Conservation (phyloP, 768 basidiomycete species). For the Suillus subaureus region DNA sequence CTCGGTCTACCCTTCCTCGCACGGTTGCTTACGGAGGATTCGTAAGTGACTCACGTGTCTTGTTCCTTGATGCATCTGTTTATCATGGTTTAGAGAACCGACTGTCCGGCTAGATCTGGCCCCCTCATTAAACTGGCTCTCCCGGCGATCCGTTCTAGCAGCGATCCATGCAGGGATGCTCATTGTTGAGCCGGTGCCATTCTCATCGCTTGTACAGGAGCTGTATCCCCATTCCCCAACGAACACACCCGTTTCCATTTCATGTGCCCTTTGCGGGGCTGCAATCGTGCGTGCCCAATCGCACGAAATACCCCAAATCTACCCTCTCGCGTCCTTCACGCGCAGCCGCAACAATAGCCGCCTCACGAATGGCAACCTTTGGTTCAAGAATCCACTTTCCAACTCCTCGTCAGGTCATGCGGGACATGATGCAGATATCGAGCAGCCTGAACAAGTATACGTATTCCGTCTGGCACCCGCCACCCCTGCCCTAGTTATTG, state of each 20-base stretch:
- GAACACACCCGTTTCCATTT: constrained; percentile 47
- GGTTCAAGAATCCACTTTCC: constrained; percentile 57
- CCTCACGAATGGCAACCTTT: constrained; percentile 54
- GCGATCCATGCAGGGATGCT: constrained; percentile 90
- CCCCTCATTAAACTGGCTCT: constrained; percentile 93
- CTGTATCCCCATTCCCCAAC: constrained; percentile 46
- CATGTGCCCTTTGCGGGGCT: constrained; percentile 78
- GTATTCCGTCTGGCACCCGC: constrained; percentile 63
- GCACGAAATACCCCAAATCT: constrained; percentile 30
- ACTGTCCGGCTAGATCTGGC: constrained; percentile 93
- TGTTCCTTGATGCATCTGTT: constrained; percentile 16
- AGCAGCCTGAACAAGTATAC: constrained; percentile 52
- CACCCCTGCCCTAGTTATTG: constrained; percentile 25
- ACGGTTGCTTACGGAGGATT: constrained; percentile 78
- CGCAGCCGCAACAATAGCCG: constrained; percentile 36
- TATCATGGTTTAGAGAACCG: constrained; percentile 66
- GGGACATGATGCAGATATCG: constrained; percentile 19
- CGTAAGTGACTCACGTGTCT: constrained; percentile 56
- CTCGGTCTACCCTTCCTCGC: constrained; percentile 77
- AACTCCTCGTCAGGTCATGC: constrained; percentile 32
- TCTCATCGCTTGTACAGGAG: constrained; percentile 60
- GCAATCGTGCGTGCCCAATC: constrained; percentile 47
- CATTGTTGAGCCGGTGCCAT: constrained; percentile 82
- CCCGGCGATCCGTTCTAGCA: constrained; percentile 75
- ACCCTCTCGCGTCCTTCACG: constrained; percentile 32